A percentile compares a stretch with the other conserved stretches of the same genome.
phyloP scores from a whole-genome alignment of 106 monocot species.

The Vanilla planifolia region DNA sequence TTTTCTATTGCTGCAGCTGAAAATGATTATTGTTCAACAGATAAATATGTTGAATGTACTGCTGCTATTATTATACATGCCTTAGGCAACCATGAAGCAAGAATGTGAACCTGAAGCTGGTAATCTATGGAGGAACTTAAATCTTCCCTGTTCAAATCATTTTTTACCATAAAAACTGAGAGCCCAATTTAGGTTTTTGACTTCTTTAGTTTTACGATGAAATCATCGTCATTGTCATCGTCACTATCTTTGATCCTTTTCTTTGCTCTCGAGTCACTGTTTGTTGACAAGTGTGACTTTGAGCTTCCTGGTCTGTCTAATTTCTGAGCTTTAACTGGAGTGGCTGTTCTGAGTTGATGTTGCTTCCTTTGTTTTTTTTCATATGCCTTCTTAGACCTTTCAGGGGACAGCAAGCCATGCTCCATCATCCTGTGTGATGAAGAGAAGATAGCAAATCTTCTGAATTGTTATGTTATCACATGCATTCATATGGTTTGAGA shows the following conservation, averaged over 20 bases:
- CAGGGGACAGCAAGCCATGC: constrained; percentile 80
- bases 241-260: constrained; percentile 63
- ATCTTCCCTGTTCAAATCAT: not conserved
- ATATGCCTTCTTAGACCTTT: constrained; percentile 80
- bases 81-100: not conserved
- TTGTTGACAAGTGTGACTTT: constrained; percentile 35
- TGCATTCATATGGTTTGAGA: no score
- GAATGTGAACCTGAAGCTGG: not conserved
- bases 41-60: no score
- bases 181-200: constrained; percentile 16
- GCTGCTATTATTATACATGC: constrained; percentile 1
- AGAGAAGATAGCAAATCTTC: no score
- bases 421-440: constrained; percentile 80
- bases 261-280: constrained; percentile 49
- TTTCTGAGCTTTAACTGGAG: constrained; percentile 57
- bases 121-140: not conserved
- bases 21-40: no score
- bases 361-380: constrained; percentile 87
- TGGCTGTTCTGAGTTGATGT: constrained; percentile 54
- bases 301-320: constrained; percentile 58
- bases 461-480: no score
- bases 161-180: not conserved
- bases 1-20: no score
- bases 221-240: constrained; percentile 66
- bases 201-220: constrained; percentile 61